These are phyloP conservation scores for Kurtzmaniella fragi DNA, from an alignment of 805 yeast genomes.

Conservation along the genomic window DNA sequence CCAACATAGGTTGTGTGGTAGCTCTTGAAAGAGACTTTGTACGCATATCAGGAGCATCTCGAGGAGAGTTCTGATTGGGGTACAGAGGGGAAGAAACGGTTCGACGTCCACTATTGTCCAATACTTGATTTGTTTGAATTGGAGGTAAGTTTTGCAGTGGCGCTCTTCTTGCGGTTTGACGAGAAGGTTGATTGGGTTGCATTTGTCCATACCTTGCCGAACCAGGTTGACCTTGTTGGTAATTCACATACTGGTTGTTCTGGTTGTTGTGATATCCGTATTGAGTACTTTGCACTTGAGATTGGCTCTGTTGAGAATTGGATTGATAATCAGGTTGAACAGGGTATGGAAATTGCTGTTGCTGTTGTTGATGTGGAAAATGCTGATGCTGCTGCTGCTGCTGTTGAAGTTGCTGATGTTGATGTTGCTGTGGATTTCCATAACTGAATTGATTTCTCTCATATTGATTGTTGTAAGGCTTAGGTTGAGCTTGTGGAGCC, in stretches of 20 bases:
- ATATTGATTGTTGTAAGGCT: conserved; percentile 3
- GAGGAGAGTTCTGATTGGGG: conserved; percentile 1
- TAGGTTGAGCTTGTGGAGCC: conserved; percentile 1
- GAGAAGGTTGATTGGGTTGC: conserved; percentile 3
- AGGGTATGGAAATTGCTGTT: conserved; percentile 4
- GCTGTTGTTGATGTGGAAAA: conserved; percentile 8
- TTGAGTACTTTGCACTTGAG: no score
- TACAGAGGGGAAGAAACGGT: conserved; percentile 25
- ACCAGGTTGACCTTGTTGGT: conserved; percentile 1
- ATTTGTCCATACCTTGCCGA: background rate
- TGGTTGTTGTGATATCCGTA: no score
- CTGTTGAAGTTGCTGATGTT: conserved; percentile 2
- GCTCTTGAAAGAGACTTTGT: conserved; percentile 27
- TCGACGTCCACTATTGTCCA: conserved; percentile 14
- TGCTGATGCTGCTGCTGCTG: conserved; percentile 7
- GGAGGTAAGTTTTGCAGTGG: conserved; percentile 15
- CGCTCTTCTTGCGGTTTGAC: conserved; percentile 9
- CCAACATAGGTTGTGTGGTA: conserved; percentile 6
- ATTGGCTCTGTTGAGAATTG: no score
- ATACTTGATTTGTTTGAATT: conserved; percentile 11
- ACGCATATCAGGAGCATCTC: conserved; percentile 2
- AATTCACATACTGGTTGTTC: background rate
- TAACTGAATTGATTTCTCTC: conserved; percentile 1
- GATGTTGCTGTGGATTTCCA: conserved; percentile 5
- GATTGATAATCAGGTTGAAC: background rate